Evolutionary conservation across 768 basidiomycete species (phyloP).

Genomic region (Auricularia heimuer): DNA sequence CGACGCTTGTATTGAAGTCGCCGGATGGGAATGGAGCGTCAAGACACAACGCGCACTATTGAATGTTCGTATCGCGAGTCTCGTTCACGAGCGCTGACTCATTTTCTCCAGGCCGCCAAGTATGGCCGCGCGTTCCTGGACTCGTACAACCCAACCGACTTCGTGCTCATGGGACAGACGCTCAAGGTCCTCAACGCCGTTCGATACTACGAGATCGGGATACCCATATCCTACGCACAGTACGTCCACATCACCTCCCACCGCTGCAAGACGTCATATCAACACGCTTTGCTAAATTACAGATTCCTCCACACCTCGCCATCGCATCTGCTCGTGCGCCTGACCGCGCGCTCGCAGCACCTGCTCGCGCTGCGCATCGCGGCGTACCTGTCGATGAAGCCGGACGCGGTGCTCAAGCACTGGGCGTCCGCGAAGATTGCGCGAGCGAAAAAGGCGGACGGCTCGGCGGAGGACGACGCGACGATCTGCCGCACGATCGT

Average conservation of each 20-base stretch:
- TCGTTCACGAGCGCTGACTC: background rate
- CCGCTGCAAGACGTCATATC: too few relatives aligned
- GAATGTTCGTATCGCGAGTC: constrained; percentile 40
- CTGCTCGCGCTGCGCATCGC: constrained; percentile 89
- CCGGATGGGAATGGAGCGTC: constrained; percentile 84
- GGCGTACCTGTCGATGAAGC: constrained; percentile 68
- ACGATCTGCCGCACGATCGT: constrained; percentile 77
- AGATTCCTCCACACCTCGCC: constrained; percentile 82
- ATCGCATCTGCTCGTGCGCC: constrained; percentile 65
- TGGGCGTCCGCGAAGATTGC: constrained; percentile 94
- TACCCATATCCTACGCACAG: constrained; percentile 89
- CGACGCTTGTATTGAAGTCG: constrained; percentile 88
- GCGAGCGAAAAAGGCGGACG: constrained; percentile 50
- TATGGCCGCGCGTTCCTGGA: constrained; percentile 93
- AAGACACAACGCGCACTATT: constrained; percentile 82
- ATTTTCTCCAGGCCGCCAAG: constrained; percentile 68
- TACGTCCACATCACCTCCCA: constrained; percentile 28
- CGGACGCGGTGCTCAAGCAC: constrained; percentile 82
- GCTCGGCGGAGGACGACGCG: constrained; percentile 54
- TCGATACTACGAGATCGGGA: constrained; percentile 82
- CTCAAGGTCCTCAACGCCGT: constrained; percentile 92
- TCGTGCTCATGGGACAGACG: constrained; percentile 84
- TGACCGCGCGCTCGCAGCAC: constrained; percentile 82
- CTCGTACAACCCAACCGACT: constrained; percentile 84
- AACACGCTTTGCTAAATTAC: background rate